Evolutionary conservation across 768 basidiomycete species (phyloP).

Genomic region (Panellus pusillus): DNA sequence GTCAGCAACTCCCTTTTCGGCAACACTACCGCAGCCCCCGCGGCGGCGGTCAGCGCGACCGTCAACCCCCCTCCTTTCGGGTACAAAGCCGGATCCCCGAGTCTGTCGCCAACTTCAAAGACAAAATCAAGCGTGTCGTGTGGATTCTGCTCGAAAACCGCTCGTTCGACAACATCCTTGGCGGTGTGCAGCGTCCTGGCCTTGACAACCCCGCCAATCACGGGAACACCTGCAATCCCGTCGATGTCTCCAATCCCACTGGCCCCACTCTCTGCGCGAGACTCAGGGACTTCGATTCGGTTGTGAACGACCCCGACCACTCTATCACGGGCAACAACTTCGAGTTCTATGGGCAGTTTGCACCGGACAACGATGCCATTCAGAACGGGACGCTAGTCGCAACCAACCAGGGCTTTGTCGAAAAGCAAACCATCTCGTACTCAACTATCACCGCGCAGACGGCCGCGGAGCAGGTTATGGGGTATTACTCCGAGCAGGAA

Average conservation of each 20-base stretch:
- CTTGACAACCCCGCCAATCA: constrained; percentile 25
- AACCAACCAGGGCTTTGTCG: constrained; percentile 26
- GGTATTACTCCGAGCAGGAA: constrained; percentile 24
- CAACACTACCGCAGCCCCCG: not conserved
- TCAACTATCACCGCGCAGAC: constrained; percentile 15
- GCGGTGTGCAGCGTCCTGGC: constrained; percentile 22
- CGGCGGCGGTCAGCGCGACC: not conserved
- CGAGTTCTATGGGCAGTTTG: constrained; percentile 27
- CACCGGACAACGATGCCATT: constrained; percentile 21
- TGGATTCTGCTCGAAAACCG: constrained; percentile 30
- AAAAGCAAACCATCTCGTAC: constrained; percentile 26
- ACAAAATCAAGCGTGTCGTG: constrained; percentile 28
- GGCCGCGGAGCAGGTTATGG: constrained; percentile 28
- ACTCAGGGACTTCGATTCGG: constrained; percentile 22
- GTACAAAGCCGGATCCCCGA: constrained; percentile 19
- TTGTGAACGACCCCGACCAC: constrained; percentile 27
- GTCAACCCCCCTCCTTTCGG: constrained; percentile 17
- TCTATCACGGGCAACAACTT: constrained; percentile 27
- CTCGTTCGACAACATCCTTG: constrained; percentile 32
- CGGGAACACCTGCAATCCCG: constrained; percentile 25
- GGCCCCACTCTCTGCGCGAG: constrained; percentile 24
- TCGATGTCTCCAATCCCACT: constrained; percentile 18
- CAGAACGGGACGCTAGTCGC: constrained; percentile 13
- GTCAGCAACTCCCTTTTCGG: not conserved
- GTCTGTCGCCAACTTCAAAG: constrained; percentile 22